These are phyloP conservation scores for Biscogniauxia sp. DNA, from an alignment of 2,329 filamentous ascomycete genomes.

Conservation along the genomic window DNA sequence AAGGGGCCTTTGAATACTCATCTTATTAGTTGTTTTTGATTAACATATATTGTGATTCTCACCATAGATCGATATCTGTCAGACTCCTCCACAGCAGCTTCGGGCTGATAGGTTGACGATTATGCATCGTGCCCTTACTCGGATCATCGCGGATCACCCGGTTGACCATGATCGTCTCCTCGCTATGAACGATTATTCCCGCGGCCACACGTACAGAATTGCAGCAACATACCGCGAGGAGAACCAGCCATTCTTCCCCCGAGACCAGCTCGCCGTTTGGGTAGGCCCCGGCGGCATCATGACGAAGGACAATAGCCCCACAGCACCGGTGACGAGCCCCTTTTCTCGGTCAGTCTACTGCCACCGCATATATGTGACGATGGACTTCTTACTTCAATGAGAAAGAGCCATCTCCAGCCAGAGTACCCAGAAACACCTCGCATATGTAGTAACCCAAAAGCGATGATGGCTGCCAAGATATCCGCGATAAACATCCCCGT, in stretches of 20 bases:
- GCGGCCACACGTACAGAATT: too few species aligned
- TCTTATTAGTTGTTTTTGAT: conserved; percentile 1
- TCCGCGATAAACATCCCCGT: conserved; percentile 32
- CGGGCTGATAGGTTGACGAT: conserved; percentile 50
- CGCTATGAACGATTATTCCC: too few species aligned
- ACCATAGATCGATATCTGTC: conserved; percentile 53
- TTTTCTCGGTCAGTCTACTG: conserved; percentile 3
- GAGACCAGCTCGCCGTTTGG: conserved; percentile 47
- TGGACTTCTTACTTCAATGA: conserved; percentile 48
- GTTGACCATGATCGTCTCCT: conserved; percentile 57
- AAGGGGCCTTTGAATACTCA: conserved; percentile 23
- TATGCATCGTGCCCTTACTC: conserved; percentile 55
- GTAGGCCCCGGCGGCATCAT: conserved; percentile 48
- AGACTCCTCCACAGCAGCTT: conserved; percentile 46
- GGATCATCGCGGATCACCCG: conserved; percentile 55
- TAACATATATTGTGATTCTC: not conserved
- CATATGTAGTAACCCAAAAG: conserved; percentile 37
- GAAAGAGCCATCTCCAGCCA: conserved; percentile 48
- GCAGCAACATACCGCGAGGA: conserved; percentile 38
- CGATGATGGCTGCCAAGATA: conserved; percentile 35
- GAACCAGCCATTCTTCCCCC: conserved; percentile 53
- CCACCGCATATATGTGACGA: not conserved
- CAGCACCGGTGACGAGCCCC: conserved; percentile 28
- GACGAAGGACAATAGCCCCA: conserved; percentile 50
- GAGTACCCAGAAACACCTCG: conserved; percentile 34